A percentile compares a stretch with the other conserved stretches of the same genome.
These are phyloP conservation scores for Hypoxylon rubiginosum DNA, from an alignment of 2,329 filamentous ascomycete species.

Conservation along the genomic window DNA sequence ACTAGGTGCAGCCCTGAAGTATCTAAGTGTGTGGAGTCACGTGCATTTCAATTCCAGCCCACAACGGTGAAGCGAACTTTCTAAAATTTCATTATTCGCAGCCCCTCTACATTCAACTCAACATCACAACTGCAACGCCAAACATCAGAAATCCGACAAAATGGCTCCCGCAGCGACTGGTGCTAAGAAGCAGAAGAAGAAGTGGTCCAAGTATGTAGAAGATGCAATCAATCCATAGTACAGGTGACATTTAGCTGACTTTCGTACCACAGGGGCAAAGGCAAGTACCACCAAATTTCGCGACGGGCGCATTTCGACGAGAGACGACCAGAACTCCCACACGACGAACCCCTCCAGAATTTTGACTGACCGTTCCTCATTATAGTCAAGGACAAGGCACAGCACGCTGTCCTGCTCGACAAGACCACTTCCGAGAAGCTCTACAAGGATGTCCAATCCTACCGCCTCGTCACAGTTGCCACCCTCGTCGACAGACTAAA, in stretches of 20 bases:
- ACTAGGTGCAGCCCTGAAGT: background rate
- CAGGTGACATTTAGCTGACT: slow-evolving; percentile 37
- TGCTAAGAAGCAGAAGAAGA: slow-evolving; percentile 87
- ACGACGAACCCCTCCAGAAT: slow-evolving; percentile 9
- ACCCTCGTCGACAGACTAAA: slow-evolving; percentile 99
- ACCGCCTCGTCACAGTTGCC: slow-evolving; percentile 98
- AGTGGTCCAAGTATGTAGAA: slow-evolving; percentile 77
- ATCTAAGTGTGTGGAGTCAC: slow-evolving; percentile 38
- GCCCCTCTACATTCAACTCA: slow-evolving; percentile 49
- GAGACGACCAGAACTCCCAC: slow-evolving; percentile 27
- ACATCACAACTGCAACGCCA: slow-evolving; percentile 47
- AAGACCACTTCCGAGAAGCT: slow-evolving; percentile 98
- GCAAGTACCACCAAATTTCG: slow-evolving; percentile 45
- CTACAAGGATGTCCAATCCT: slow-evolving; percentile 99
- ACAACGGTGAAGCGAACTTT: slow-evolving; percentile 51
- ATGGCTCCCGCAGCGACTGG: slow-evolving; percentile 69
- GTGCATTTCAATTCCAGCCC: slow-evolving; percentile 43
- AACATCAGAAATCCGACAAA: slow-evolving; percentile 55
- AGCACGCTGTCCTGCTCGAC: slow-evolving; percentile 99
- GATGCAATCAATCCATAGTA: slow-evolving; percentile 33
- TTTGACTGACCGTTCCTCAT: slow-evolving; percentile 40
- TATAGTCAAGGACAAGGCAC: slow-evolving; percentile 99
- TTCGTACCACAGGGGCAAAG: slow-evolving; percentile 49
- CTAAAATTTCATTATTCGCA: slow-evolving; percentile 49
- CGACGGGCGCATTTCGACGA: slow-evolving; percentile 23